Base-by-base conservation (phyloP, 345 rosid genomes). In the Cardamine occulta region DNA sequence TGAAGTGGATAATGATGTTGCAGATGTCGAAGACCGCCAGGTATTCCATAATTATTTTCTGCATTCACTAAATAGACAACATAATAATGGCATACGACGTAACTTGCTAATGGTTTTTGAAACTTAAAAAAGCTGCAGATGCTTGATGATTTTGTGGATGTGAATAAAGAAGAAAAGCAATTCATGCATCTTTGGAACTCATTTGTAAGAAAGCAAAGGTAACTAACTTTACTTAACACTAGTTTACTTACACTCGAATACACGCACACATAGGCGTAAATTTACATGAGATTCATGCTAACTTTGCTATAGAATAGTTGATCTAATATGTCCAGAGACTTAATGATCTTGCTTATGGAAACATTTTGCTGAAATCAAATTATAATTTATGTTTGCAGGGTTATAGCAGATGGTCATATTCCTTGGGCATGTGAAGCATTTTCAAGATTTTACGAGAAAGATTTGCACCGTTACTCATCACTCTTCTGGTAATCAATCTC, bases 151-250 rank as follows among this genome's bases (percentile, higher is more conserved):
- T 93, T 93, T 80, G 97, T 89, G 78, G 98, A 93, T 66, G 98
- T 91, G 74, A 88, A 86, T 75, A 85, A 83, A 71, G 89, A 85
- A 12, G 98, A 89, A 80, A 93, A 91, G 80, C 85, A 80, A 56
- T 88, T 96, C 59, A 96, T 96, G 97, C 96, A 86, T 83, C 87
- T 91, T 31, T 96, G 99, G 99, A 91, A 96, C 81, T 84, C 98
- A 4, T 96, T 96, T 74, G 91, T 93, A 57, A 86, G 93, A 79
- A 89, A 89, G 72, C 99, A 96, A 80, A 83, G 85, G 96, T 89
- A 82, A 60, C 23, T 34, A 54, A 54, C 72, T 45, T 78, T 11
- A 57, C 66, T 23, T 34, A 32, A 21, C 44, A 6, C 34, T 31
- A 31, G 34, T 31, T 31, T 31, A 31, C 66, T 31, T 34, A 24